Percentiles rank a stretch among this genome's conserved stretches.
phyloP scores from a whole-genome alignment of 2,329 filamentous ascomycete species.

The Fusarium decemcellulare region DNA sequence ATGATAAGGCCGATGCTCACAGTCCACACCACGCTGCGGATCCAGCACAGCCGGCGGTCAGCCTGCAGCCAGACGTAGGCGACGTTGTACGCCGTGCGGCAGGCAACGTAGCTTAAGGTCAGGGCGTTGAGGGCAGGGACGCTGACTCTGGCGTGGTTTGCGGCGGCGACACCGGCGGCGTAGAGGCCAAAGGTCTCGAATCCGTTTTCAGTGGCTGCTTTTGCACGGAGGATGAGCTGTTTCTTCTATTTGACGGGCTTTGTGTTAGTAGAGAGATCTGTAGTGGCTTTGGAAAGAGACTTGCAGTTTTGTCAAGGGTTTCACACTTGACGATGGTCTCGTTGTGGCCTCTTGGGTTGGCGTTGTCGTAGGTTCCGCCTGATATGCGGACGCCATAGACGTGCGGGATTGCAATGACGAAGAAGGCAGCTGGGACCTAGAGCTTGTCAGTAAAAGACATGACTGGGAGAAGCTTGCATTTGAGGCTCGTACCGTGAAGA shows the following conservation, averaged over 20 bases:
- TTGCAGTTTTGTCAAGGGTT: conserved; percentile 48
- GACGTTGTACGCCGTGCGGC: conserved; percentile 58
- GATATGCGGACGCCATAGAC: conserved; percentile 49
- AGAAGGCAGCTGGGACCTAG: conserved; percentile 59
- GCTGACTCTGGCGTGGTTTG: conserved; percentile 59
- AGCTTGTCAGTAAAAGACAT: background rate
- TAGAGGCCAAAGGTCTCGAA: conserved; percentile 62
- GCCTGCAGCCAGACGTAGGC: conserved; percentile 61
- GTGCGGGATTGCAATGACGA: conserved; percentile 54
- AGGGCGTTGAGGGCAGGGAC: conserved; percentile 56
- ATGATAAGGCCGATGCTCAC: conserved; percentile 51
- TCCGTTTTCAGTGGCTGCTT: conserved; percentile 63
- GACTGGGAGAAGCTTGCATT: no score
- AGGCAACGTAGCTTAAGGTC: conserved; percentile 55
- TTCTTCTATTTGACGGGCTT: conserved; percentile 58
- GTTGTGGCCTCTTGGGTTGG: conserved; percentile 55
- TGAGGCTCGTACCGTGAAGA: conserved; percentile 46
- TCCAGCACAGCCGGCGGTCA: conserved; percentile 52
- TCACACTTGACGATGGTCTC: conserved; percentile 51
- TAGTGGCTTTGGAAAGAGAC: background rate
- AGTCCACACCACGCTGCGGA: conserved; percentile 58
- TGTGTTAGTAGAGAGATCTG: background rate
- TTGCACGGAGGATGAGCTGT: conserved; percentile 67
- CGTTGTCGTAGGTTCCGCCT: conserved; percentile 54
- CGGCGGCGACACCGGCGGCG: conserved; percentile 60